Conservation (phyloP, 2,329 filamentous ascomycete genomes). For the Hymenoscyphus infarciens region DNA sequence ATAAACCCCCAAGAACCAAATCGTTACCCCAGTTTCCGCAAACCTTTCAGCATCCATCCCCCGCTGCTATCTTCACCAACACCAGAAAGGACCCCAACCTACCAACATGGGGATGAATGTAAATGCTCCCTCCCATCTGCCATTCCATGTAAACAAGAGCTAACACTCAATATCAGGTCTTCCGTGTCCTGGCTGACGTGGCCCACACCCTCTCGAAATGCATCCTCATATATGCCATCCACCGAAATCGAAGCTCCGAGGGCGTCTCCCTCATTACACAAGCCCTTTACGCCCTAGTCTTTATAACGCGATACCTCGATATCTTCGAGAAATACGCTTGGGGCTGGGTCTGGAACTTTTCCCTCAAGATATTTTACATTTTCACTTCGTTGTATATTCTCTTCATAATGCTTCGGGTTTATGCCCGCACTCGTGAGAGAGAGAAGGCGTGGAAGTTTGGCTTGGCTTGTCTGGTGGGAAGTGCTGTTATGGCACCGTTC, state of each 20-base stretch:
- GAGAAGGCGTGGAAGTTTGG: conserved; percentile 95
- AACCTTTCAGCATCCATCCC: neutral
- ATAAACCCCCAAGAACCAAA: neutral
- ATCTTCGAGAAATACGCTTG: conserved; percentile 50
- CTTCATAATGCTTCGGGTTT: conserved; percentile 80
- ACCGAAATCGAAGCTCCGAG: conserved; percentile 82
- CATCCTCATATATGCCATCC: conserved; percentile 87
- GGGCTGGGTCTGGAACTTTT: conserved; percentile 64
- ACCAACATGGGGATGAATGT: conserved; percentile 29
- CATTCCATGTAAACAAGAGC: neutral
- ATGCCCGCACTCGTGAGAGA: conserved; percentile 80
- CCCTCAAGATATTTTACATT: conserved; percentile 90
- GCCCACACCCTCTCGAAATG: conserved; percentile 83
- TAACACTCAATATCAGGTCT: conserved; percentile 37
- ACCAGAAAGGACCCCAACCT: neutral
- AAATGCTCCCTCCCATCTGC: conserved; percentile 9
- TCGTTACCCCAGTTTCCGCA: neutral
- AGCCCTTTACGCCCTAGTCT: conserved; percentile 80
- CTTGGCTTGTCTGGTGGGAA: conserved; percentile 62
- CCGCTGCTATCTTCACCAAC: neutral
- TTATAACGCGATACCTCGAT: conserved; percentile 82
- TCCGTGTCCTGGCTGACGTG: conserved; percentile 79
- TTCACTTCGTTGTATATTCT: conserved; percentile 81
- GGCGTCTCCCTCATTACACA: conserved; percentile 92
- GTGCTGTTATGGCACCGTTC: conserved; percentile 66